Percentiles rank a stretch among this genome's conserved stretches.
Evolutionary conservation across 2,329 filamentous ascomycete species (phyloP).

Genomic region (Aureobasidium subglaciale): DNA sequence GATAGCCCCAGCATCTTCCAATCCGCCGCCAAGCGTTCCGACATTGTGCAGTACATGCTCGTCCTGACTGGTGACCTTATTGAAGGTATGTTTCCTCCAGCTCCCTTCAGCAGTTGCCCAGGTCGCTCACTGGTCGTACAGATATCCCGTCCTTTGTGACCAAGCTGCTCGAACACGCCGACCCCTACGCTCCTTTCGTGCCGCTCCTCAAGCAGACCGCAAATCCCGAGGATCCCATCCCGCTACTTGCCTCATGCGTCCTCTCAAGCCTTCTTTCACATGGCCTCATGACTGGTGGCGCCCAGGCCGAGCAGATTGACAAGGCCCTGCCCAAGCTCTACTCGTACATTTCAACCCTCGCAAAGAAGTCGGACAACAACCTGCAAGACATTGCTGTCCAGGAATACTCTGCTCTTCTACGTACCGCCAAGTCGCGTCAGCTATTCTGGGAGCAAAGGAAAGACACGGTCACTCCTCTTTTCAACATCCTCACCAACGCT

Average conservation of each 20-base stretch:
- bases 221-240: constrained; percentile 79
- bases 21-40: constrained; percentile 73
- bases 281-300: constrained; percentile 54
- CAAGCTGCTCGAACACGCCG: constrained; percentile 64
- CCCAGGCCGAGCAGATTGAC: constrained; percentile 54
- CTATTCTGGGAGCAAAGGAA: constrained; percentile 88
- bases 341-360: constrained; percentile 75
- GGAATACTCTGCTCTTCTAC: constrained; percentile 77
- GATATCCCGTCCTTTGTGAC: constrained; percentile 73
- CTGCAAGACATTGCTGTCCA: constrained; percentile 94
- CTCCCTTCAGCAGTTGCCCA: not conserved
- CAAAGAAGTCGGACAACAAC: constrained; percentile 78
- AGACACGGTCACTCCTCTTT: constrained; percentile 73
- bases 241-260: constrained; percentile 81
- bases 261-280: constrained; percentile 70
- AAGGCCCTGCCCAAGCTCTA: constrained; percentile 76
- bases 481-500: constrained; percentile 70
- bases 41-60: constrained; percentile 91
- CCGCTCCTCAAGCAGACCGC: constrained; percentile 76
- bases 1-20: constrained; percentile 71
- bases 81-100: constrained; percentile 52
- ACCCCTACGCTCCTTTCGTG: constrained; percentile 69
- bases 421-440: constrained; percentile 64
- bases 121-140: constrained; percentile 33
- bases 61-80: constrained; percentile 83